phyloP scores from a whole-genome alignment of 1,139 yeast species.

The Lodderomyces jiufengensis region DNA sequence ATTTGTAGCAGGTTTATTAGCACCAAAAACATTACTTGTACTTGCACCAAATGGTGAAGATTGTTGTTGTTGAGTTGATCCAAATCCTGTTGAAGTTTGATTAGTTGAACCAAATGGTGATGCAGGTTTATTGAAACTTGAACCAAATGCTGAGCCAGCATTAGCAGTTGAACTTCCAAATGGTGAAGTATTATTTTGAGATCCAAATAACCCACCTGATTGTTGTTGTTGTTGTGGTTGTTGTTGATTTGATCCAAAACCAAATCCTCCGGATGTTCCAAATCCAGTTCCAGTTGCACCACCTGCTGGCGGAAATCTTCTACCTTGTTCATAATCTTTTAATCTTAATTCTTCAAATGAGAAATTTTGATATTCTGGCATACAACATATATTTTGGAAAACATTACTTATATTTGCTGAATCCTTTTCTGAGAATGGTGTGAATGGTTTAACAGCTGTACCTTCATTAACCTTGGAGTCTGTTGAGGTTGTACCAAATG shows the following conservation, averaged over 20 bases:
- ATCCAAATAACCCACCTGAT: slow-evolving; percentile 13
- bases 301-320: slow-evolving; percentile 58
- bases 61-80: slow-evolving; percentile 8
- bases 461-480: slow-evolving; percentile 55
- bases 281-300: slow-evolving; percentile 20
- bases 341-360: slow-evolving; percentile 86
- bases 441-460: slow-evolving; percentile 66
- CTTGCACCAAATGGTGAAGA: slow-evolving; percentile 12
- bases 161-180: slow-evolving; percentile 19
- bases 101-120: slow-evolving; percentile 12
- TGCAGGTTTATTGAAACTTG: slow-evolving; percentile 15
- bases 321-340: slow-evolving; percentile 79
- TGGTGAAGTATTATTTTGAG: slow-evolving; percentile 12
- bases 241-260: slow-evolving; percentile 29
- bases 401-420: slow-evolving; percentile 52
- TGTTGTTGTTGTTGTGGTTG: slow-evolving; percentile 5
- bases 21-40: slow-evolving; percentile 17
- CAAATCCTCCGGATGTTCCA: slow-evolving; percentile 21
- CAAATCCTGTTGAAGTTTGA: slow-evolving; percentile 15
- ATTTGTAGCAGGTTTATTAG: slow-evolving; percentile 15
- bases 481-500: slow-evolving; percentile 24
- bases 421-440: slow-evolving; percentile 71
- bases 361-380: slow-evolving; percentile 84
- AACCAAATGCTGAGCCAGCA: slow-evolving; percentile 17
- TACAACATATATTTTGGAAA: slow-evolving; percentile 74